A percentile compares a stretch with the other conserved stretches of the same genome.
Conservation (phyloP, 2,329 filamentous ascomycete genomes). For the Alternaria conjuncta region DNA sequence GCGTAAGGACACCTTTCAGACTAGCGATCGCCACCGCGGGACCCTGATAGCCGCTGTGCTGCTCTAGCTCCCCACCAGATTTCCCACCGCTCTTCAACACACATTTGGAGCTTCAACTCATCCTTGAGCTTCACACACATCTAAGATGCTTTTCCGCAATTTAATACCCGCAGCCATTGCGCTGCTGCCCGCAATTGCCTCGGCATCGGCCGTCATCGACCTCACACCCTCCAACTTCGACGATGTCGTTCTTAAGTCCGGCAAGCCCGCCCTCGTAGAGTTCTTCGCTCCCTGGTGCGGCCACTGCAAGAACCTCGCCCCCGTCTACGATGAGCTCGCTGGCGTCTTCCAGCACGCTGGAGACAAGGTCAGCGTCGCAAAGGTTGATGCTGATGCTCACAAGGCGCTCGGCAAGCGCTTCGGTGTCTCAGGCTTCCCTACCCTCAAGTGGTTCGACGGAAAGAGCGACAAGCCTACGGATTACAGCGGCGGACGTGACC, state of each 20-base stretch:
- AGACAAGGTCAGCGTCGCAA: conserved; percentile 84
- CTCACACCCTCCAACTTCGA: conserved; percentile 93
- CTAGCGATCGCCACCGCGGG: conserved; percentile 33
- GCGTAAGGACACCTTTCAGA: conserved; percentile 34
- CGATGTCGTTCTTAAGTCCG: conserved; percentile 82
- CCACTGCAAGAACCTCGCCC: conserved; percentile 97
- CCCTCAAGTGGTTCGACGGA: conserved; percentile 96
- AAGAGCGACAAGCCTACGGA: conserved; percentile 85
- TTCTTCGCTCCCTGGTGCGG: conserved; percentile 99
- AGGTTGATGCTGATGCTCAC: conserved; percentile 94
- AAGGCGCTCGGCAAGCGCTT: conserved; percentile 83
- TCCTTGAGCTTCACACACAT: conserved; percentile 23
- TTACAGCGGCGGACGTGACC: conserved; percentile 84
- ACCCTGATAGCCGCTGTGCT: conserved; percentile 20
- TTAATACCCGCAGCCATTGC: conserved; percentile 41
- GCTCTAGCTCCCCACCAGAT: conserved; percentile 21
- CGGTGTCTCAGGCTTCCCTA: conserved; percentile 93
- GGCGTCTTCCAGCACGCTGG: conserved; percentile 73
- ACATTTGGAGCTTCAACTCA: conserved; percentile 24
- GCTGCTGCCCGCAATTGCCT: conserved; percentile 48
- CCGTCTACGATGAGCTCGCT: conserved; percentile 91
- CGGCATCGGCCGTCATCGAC: conserved; percentile 86
- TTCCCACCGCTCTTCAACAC: conserved; percentile 18
- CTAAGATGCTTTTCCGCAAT: conserved; percentile 42
- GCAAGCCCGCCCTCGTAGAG: conserved; percentile 94